A percentile compares a stretch with the other conserved stretches of the same genome.
Conservation (phyloP, 1,284 basidiomycete genomes). For the Ceratobasidium theobromae region DNA sequence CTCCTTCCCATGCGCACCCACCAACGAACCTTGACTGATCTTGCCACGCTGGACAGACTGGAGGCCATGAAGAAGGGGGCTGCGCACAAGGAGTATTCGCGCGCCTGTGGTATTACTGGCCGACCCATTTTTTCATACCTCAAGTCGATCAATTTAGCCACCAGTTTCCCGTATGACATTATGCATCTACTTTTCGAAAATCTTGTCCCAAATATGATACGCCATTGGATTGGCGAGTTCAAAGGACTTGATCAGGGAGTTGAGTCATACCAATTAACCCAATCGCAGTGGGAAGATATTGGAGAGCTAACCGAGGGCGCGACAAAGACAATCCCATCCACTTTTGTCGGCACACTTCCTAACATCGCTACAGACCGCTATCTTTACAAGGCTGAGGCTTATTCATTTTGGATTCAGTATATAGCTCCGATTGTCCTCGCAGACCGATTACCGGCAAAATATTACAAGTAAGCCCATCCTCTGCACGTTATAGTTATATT, state of each 20-base stretch:
- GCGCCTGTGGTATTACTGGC: slow-evolving; percentile 31
- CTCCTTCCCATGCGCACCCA: slow-evolving; percentile 30
- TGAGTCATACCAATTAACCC: slow-evolving; percentile 39
- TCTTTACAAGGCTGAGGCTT: slow-evolving; percentile 2
- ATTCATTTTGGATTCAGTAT: slow-evolving; percentile 8
- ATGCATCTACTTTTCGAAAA: slow-evolving; percentile 48
- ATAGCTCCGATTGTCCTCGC: neutral
- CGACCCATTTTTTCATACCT: slow-evolving; percentile 36
- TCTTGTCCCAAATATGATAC: slow-evolving; percentile 45
- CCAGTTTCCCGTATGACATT: slow-evolving; percentile 46
- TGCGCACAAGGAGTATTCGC: neutral
- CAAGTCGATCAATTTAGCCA: neutral
- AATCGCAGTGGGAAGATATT: slow-evolving; percentile 41
- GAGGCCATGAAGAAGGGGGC: neutral
- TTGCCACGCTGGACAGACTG: neutral
- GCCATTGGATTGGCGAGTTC: slow-evolving; percentile 48
- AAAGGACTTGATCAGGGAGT: slow-evolving; percentile 46
- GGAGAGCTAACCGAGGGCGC: slow-evolving; percentile 40
- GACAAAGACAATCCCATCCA: slow-evolving; percentile 41
- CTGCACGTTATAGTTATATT: neutral
- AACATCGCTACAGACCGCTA: neutral
- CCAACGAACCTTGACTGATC: too few relatives aligned
- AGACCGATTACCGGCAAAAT: neutral
- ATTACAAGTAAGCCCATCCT: neutral
- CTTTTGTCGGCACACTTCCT: slow-evolving; percentile 40